Evolutionary conservation across 306 rosid species (phyloP), one percentile per base, ranked within the genome.

Genomic region (Erythrophleum fordii): DNA sequence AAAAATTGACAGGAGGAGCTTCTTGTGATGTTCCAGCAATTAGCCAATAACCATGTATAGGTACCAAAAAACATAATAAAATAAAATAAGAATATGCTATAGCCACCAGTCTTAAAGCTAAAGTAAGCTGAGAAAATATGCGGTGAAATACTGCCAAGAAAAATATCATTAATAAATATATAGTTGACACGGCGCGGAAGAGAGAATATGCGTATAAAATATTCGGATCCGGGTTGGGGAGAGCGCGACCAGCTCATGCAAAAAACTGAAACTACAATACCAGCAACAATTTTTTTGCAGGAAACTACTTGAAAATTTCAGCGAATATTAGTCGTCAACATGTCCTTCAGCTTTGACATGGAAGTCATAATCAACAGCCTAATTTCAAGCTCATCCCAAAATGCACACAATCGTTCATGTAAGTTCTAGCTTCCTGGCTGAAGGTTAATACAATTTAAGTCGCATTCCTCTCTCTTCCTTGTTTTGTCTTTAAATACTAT

Each of bases 131-230:
- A 42, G 62, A 56, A 26, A 56, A 56, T 56, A 56, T 22, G 31
- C 28, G 28, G 0, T 8, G 20, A 16, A 3, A 4, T 5, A 16
- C 3, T n/a, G n/a, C n/a, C n/a, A n/a, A n/a, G n/a, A n/a, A n/a
- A n/a, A n/a, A n/a, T n/a, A n/a, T n/a, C n/a, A n/a, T n/a, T n/a
- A n/a, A n/a, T n/a, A 46, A 31, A 34, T 11, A 8, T 44, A 8
- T 48, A 46, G 62, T 61, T 28, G 23, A 18, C 18, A 49, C 44
- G 56, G 17, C 52, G 17, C 56, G n/a, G 3, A 55, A 23, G 23
- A 22, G 28, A 48, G 80, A 73, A 79, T 64, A 74, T 77, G 78
- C 80, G 41, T 20, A 56, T 41, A 9, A n/a, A 77, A 17, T 78
- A 85, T 78, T 77, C 81, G 59, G 66, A 42, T 81, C 44, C 60